Conservation (phyloP, 2,329 filamentous ascomycete species). For the Phialophora tarda region DNA sequence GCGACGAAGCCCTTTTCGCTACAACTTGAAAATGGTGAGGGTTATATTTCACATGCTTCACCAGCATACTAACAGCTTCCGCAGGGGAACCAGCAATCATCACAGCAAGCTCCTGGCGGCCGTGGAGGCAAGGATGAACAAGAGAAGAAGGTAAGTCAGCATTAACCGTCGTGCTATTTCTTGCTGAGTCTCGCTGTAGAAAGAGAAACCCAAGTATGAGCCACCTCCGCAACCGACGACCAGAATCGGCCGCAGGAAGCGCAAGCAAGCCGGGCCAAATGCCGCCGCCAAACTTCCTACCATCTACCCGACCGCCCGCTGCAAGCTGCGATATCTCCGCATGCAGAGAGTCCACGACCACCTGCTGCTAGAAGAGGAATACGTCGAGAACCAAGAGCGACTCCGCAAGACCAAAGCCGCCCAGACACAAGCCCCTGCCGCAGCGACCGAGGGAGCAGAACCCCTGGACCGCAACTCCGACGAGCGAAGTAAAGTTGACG, state of each 20-base stretch:
- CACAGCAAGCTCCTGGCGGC: constrained; percentile 73
- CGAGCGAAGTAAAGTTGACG: constrained; percentile 91
- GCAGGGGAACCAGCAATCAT: constrained; percentile 69
- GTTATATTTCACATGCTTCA: not conserved
- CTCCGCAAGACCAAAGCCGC: constrained; percentile 88
- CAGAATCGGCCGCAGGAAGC: constrained; percentile 97
- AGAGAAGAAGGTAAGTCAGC: constrained; percentile 73
- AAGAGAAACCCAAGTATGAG: constrained; percentile 99
- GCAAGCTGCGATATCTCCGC: constrained; percentile 93
- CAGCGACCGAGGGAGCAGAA: constrained; percentile 70
- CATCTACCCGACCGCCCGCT: constrained; percentile 93
- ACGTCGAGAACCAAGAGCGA: constrained; percentile 97
- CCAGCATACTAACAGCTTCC: constrained; percentile 14
- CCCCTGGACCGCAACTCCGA: constrained; percentile 88
- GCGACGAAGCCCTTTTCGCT: too few relatives aligned
- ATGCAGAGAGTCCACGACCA: constrained; percentile 99
- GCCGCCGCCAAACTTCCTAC: constrained; percentile 93
- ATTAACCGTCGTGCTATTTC: constrained; percentile 54
- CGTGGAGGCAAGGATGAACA: constrained; percentile 81
- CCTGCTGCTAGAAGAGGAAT: constrained; percentile 94
- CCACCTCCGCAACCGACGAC: constrained; percentile 96
- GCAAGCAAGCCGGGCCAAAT: constrained; percentile 89
- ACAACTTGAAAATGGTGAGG: not conserved
- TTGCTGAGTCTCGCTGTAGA: constrained; percentile 61
- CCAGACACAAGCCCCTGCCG: constrained; percentile 63